Conservation (phyloP, 1,284 basidiomycete genomes). For the Mycosarcoma maydis region DNA sequence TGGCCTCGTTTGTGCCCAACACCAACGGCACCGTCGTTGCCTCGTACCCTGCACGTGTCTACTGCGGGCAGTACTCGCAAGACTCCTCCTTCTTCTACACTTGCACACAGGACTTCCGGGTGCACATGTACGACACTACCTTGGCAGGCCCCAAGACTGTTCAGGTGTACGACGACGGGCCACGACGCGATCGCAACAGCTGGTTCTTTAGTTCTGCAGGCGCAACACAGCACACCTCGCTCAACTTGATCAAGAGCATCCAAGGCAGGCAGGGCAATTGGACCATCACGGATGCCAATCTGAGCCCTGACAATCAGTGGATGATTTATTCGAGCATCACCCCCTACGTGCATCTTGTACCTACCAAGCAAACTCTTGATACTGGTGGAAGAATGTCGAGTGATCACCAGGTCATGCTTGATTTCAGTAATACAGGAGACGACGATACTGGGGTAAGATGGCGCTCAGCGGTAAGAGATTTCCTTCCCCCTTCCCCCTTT, state of each 20-base stretch:
- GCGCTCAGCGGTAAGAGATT: conserved; percentile 55
- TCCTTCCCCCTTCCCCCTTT: not conserved
- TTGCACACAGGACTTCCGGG: conserved; percentile 76
- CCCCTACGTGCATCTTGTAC: conserved; percentile 83
- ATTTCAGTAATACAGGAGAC: conserved; percentile 67
- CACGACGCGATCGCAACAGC: conserved; percentile 26
- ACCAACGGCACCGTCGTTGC: conserved; percentile 87
- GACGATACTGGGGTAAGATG: conserved; percentile 62
- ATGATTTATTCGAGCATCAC: conserved; percentile 78
- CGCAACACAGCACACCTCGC: conserved; percentile 68
- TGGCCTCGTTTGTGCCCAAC: conserved; percentile 77
- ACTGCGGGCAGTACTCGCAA: conserved; percentile 88
- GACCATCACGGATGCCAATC: conserved; percentile 78
- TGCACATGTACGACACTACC: conserved; percentile 68
- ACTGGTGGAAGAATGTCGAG: conserved; percentile 32
- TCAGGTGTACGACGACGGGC: conserved; percentile 40
- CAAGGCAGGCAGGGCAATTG: conserved; percentile 58
- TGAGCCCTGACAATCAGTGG: conserved; percentile 91
- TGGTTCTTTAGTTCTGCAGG: conserved; percentile 48
- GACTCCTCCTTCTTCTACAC: conserved; percentile 68
- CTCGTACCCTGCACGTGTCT: conserved; percentile 81
- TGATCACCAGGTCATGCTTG: conserved; percentile 61
- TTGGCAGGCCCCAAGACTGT: conserved; percentile 26
- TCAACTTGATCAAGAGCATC: conserved; percentile 63
- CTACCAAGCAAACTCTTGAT: conserved; percentile 71